Conservation (phyloP, 495 filamentous ascomycete species). For the Hyphodiscus hymeniophilus region DNA sequence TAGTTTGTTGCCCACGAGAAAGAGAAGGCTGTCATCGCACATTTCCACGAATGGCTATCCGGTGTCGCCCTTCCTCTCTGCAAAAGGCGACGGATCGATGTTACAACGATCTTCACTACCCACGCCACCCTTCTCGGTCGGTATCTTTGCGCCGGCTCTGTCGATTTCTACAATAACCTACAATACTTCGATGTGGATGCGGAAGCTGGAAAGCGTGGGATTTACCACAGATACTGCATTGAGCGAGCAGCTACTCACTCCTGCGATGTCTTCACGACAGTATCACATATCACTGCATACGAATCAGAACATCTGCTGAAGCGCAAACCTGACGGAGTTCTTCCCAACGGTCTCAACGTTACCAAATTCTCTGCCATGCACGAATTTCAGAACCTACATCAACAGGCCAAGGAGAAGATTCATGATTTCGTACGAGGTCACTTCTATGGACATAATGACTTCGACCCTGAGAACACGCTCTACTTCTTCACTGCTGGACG, state of each 20-base stretch:
- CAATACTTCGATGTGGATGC: constrained; percentile 95
- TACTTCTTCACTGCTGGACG: constrained; percentile 96
- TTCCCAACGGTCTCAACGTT: constrained; percentile 95
- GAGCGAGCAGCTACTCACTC: constrained; percentile 87
- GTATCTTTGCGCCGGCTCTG: constrained; percentile 93
- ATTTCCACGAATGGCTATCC: constrained; percentile 98
- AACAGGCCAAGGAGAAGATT: constrained; percentile 93
- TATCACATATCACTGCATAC: constrained; percentile 97
- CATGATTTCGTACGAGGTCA: constrained; percentile 97
- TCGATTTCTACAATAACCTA: constrained; percentile 99
- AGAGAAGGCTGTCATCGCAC: constrained; percentile 82
- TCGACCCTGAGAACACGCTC: constrained; percentile 92
- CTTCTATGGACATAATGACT: constrained; percentile 97
- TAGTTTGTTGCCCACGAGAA: constrained; percentile 92
- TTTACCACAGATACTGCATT: constrained; percentile 98
- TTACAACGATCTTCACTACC: constrained; percentile 98
- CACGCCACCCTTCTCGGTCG: constrained; percentile 91
- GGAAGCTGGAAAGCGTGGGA: constrained; percentile 94
- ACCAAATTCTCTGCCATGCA: constrained; percentile 98
- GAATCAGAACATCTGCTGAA: constrained; percentile 97
- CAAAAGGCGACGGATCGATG: constrained; percentile 88
- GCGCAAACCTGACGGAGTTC: constrained; percentile 91
- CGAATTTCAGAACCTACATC: constrained; percentile 97
- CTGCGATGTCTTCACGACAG: constrained; percentile 95
- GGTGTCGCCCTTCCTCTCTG: constrained; percentile 91